Base-by-base conservation (phyloP, 2,329 filamentous ascomycete species). In the Claviceps pusilla region DNA sequence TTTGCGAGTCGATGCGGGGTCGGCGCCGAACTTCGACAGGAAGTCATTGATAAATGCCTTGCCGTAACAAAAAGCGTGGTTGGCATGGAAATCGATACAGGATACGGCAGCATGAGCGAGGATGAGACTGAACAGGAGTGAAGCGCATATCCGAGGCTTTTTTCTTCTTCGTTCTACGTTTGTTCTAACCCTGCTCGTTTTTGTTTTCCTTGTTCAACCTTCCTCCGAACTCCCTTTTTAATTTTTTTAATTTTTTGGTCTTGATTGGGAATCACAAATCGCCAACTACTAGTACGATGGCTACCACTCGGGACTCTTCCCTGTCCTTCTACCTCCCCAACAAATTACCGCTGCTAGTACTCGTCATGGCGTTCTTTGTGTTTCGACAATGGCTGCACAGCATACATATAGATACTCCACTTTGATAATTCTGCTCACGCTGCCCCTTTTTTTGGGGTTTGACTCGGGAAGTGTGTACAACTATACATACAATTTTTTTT, bases 51-150 rank as follows among this genome's bases (percentile, higher is more conserved):
- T 51, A 71, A 73, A 52, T 84, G 80, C 57, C 64, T 83, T 19
- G 62, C 66, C 11, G 73, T 83, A 41, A 79, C 76, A 14, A 80
- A 78, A 63, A 73, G 69, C 51, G 68, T 79, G 42, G 73, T 82
- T 7, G 79, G 80, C 9, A 82, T 83, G 74, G 76, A 80, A 55
- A 66, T 70, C 12, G 80, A 83, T 59, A 75, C 76, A 1, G 80
- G 80, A 7, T 83, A 83, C 63, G 78, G 73, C 50, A 81, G 73
- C 58, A 76, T 79, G 72, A 76, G 72, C 56, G 77, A 79, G 47
- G 68, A 69, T 51, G 74, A 74, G 47, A 69, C 68, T 16, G 60
- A 28, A 35, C 42, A 53, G 19, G 55, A 53, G 29, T 55, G 31
- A 51, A 31, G 6, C 33, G 29, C 6, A 33, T 11, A 10, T 12